Evolutionary conservation across 306 rosid genomes (phyloP).

Genomic region (Crotalaria pallida): DNA sequence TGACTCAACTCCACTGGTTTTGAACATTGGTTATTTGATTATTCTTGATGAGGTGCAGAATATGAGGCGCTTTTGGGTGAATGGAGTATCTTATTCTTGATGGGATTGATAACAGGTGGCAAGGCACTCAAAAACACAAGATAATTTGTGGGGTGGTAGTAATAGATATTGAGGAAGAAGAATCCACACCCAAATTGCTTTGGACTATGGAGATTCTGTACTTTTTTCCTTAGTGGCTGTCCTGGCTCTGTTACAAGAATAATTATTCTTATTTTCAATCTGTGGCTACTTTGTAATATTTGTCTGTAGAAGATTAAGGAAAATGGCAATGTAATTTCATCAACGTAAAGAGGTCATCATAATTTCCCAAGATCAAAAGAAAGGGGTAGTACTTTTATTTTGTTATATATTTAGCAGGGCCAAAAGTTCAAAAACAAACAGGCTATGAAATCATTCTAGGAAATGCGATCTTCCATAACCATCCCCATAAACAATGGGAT

Average conservation of each 20-base stretch:
- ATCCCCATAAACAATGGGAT: no score
- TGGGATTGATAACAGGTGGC: background rate
- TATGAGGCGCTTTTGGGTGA: conserved; percentile 23
- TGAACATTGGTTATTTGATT: background rate
- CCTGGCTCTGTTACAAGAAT: background rate
- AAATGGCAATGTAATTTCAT: no score
- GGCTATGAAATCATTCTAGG: no score
- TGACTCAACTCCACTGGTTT: background rate
- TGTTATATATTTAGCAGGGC: no score
- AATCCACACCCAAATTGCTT: conserved; percentile 4
- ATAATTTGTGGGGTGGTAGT: background rate
- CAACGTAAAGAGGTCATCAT: no score
- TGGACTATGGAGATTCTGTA: background rate
- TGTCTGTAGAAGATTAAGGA: background rate
- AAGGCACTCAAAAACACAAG: background rate
- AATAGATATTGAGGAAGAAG: conserved; percentile 12
- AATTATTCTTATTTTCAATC: background rate
- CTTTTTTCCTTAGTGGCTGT: background rate
- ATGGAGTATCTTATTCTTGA: conserved; percentile 28
- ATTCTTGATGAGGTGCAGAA: conserved; percentile 1
- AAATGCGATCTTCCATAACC: no score
- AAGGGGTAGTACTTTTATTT: no score
- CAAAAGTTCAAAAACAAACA: no score
- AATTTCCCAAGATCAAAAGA: no score
- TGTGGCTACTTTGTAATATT: background rate